Percentiles rank a stretch among this genome's conserved stretches.
phyloP scores from a whole-genome alignment of 257 asterid species.

The Verbena officinalis region DNA sequence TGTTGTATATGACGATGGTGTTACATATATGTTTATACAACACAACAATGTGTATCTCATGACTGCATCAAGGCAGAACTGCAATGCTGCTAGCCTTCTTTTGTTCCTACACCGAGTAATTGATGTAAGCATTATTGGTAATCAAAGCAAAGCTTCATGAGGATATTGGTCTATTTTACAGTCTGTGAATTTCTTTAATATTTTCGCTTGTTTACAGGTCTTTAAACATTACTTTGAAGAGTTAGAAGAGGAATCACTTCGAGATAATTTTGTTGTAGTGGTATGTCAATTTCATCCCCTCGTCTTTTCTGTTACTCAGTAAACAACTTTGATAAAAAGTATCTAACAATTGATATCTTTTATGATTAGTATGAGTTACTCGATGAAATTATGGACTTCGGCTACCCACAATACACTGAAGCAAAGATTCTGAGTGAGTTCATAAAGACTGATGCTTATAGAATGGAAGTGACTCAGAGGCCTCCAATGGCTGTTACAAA shows the following conservation, averaged over 20 bases:
- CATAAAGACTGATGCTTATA: conserved; percentile 98
- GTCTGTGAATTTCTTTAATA: conserved; percentile 22
- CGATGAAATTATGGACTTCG: conserved; percentile 99
- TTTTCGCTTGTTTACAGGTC: conserved; percentile 54
- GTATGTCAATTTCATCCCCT: conserved; percentile 47
- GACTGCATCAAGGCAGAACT: conserved; percentile 97
- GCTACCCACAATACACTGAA: conserved; percentile 98
- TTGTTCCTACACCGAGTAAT: conserved; percentile 96
- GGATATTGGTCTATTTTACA: conserved; percentile 14
- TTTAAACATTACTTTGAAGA: conserved; percentile 98
- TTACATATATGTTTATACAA: conserved; percentile 94
- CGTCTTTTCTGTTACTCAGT: conserved; percentile 21
- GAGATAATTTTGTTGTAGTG: conserved; percentile 99
- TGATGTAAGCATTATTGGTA: conserved; percentile 73
- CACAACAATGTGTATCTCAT: conserved; percentile 97
- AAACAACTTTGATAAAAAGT: conserved; percentile 4
- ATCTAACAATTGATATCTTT: conserved; percentile 26
- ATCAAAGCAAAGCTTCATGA: conserved; percentile 25
- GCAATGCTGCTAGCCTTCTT: conserved; percentile 98
- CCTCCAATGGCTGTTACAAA: conserved; percentile 99
- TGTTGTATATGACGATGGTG: conserved; percentile 84
- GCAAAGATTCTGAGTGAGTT: conserved; percentile 99
- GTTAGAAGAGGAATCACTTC: conserved; percentile 95
- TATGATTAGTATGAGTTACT: conserved; percentile 84
- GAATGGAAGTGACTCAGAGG: conserved; percentile 98